Evolutionary conservation across 2,329 filamentous ascomycete genomes (phyloP).

Genomic region (Acarospora socialis): DNA sequence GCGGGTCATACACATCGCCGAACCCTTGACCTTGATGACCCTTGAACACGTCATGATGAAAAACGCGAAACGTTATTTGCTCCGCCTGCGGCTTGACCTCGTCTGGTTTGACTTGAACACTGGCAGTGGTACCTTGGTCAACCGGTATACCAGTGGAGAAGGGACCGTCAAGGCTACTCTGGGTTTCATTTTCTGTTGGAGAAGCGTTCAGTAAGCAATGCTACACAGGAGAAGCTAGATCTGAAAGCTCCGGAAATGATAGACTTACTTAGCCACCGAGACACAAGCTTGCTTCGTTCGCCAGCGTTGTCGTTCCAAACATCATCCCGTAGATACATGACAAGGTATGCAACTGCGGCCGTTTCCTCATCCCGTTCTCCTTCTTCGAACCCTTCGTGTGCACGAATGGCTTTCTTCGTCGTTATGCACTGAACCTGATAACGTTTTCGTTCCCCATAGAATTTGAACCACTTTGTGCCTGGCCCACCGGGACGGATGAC

Average conservation of each 20-base stretch:
- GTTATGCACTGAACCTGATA: slow-evolving; percentile 44
- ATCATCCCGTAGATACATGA: slow-evolving; percentile 43
- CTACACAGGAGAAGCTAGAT: too few species aligned
- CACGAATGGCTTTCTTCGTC: slow-evolving; percentile 37
- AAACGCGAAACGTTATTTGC: slow-evolving; percentile 1
- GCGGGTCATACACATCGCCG: slow-evolving; percentile 2
- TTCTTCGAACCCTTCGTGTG: slow-evolving; percentile 33
- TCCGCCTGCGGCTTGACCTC: too few species aligned
- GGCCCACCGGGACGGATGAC: slow-evolving; percentile 44
- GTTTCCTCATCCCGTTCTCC: slow-evolving; percentile 23
- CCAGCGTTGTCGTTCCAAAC: too few species aligned
- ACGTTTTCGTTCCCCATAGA: slow-evolving; percentile 40
- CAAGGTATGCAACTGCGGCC: slow-evolving; percentile 39
- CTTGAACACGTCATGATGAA: slow-evolving; percentile 7
- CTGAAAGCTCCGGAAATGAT: too few species aligned
- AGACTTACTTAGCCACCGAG: too few species aligned
- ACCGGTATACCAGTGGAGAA: too few species aligned
- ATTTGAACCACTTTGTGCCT: slow-evolving; percentile 39
- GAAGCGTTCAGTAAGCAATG: too few species aligned
- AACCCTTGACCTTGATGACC: slow-evolving; percentile 7
- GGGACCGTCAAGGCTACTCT: too few species aligned
- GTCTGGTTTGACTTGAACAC: too few species aligned
- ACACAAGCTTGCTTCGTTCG: too few species aligned
- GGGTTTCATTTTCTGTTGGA: too few species aligned
- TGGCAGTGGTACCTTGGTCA: too few species aligned